Evolutionary conservation across 805 yeast genomes (phyloP).

Genomic region (Metschnikowia arizonensis): DNA sequence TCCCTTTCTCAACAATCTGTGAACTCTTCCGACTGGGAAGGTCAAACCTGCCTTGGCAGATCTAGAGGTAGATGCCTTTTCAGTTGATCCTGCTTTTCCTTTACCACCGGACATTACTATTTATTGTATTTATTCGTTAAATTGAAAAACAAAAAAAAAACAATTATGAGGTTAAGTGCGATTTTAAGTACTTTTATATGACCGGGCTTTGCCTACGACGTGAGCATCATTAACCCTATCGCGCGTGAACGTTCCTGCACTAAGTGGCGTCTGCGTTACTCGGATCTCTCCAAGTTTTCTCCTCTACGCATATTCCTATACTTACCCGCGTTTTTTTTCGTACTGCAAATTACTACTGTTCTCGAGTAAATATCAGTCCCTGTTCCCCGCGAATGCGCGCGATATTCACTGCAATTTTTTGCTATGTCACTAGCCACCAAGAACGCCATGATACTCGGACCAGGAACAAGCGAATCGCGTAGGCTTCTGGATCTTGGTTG

Average conservation of each 20-base stretch:
- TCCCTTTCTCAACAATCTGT: conserved; percentile 49
- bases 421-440: neutral
- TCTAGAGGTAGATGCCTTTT: conserved; percentile 48
- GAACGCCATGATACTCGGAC: neutral
- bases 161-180: conserved; percentile 6
- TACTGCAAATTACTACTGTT: conserved; percentile 9
- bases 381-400: conserved; percentile 3
- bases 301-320: conserved; percentile 14
- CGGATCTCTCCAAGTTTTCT: conserved; percentile 13
- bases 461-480: neutral
- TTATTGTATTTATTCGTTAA: conserved; percentile 9
- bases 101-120: conserved; percentile 24
- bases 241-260: conserved; percentile 12
- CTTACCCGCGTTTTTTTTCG: conserved; percentile 15
- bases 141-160: conserved; percentile 5
- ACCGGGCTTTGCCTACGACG: conserved; percentile 5
- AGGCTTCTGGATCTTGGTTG: neutral
- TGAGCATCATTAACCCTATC: conserved; percentile 6
- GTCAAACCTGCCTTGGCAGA: conserved; percentile 48
- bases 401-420: neutral
- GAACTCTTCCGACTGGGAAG: conserved; percentile 50
- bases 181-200: conserved; percentile 9
- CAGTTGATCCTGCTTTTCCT: conserved; percentile 45
- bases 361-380: conserved; percentile 5
- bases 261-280: conserved; percentile 7